Evolutionary conservation across 129 eudicot species (phyloP).

Genomic region (Gnaphalium uliginosum): DNA sequence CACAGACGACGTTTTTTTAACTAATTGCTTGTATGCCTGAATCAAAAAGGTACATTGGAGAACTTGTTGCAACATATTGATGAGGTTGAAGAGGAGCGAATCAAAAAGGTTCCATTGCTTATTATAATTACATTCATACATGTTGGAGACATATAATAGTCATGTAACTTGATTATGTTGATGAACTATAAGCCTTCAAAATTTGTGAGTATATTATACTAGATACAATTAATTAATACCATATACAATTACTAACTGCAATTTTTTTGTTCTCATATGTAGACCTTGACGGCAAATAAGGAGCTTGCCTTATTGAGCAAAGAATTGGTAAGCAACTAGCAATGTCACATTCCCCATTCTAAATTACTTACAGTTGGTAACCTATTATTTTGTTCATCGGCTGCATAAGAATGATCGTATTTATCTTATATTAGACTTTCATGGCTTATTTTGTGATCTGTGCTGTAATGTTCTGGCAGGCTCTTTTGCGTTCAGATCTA

Average conservation of each 20-base stretch:
- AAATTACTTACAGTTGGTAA: slow-evolving; percentile 13
- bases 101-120: slow-evolving; percentile 58
- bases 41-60: slow-evolving; percentile 69
- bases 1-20: slow-evolving; percentile 23
- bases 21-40: slow-evolving; percentile 22
- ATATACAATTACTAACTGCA: slow-evolving; percentile 9
- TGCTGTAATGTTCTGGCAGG: slow-evolving; percentile 51
- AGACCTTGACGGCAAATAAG: slow-evolving; percentile 71
- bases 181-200: neutral
- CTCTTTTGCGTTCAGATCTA: slow-evolving; percentile 87
- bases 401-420: neutral
- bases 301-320: slow-evolving; percentile 90
- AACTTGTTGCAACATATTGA: slow-evolving; percentile 70
- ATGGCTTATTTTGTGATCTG: neutral
- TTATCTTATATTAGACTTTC: neutral
- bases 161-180: slow-evolving; percentile 1
- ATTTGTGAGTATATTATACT: slow-evolving; percentile 12
- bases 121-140: slow-evolving; percentile 1
- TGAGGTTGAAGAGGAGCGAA: slow-evolving; percentile 69
- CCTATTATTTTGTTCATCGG: neutral
- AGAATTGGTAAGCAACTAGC: slow-evolving; percentile 60
- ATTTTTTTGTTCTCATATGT: slow-evolving; percentile 20
- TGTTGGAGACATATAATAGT: neutral
- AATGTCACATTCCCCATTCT: slow-evolving; percentile 5
- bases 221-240: neutral